Conservation (phyloP, 75 land plant species). For the Picea glauca region DNA sequence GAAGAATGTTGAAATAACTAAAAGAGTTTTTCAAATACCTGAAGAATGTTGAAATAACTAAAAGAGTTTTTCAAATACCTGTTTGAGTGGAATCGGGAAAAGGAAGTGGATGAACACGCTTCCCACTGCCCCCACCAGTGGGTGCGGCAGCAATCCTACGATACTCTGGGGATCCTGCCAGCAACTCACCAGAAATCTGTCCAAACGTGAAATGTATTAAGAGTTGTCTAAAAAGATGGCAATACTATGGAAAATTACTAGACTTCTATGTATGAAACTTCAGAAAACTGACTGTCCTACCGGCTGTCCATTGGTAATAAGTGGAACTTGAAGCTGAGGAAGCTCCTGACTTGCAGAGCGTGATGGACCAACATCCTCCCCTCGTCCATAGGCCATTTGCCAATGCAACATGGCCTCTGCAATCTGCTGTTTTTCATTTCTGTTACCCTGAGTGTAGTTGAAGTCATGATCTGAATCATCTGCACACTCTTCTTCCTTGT, state of each 20-base stretch:
- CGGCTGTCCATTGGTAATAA: slow-evolving; percentile 59
- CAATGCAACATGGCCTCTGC: slow-evolving; percentile 48
- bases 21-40: neutral
- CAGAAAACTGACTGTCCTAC: slow-evolving; percentile 22
- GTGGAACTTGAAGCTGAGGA: slow-evolving; percentile 50
- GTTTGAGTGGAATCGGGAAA: slow-evolving; percentile 22
- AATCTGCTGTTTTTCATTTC: slow-evolving; percentile 57
- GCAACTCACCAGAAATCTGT: slow-evolving; percentile 14
- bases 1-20: no score
- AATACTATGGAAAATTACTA: neutral
- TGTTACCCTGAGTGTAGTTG: neutral
- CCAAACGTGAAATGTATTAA: neutral
- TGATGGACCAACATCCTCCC: slow-evolving; percentile 38
- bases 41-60: neutral
- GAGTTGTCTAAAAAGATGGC: neutral
- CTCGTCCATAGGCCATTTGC: slow-evolving; percentile 41
- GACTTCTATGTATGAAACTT: neutral
- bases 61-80: slow-evolving; percentile 13
- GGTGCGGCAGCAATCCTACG: slow-evolving; percentile 33
- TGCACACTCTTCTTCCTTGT: slow-evolving; percentile 26
- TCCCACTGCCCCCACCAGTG: slow-evolving; percentile 24
- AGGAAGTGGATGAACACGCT: slow-evolving; percentile 38
- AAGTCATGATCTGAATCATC: slow-evolving; percentile 28
- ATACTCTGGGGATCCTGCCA: slow-evolving; percentile 23
- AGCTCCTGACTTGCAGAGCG: slow-evolving; percentile 50